Evolutionary conservation across 345 rosid species (phyloP), one percentile per base, ranked within the genome.

Genomic region (Aquilaria sinensis): DNA sequence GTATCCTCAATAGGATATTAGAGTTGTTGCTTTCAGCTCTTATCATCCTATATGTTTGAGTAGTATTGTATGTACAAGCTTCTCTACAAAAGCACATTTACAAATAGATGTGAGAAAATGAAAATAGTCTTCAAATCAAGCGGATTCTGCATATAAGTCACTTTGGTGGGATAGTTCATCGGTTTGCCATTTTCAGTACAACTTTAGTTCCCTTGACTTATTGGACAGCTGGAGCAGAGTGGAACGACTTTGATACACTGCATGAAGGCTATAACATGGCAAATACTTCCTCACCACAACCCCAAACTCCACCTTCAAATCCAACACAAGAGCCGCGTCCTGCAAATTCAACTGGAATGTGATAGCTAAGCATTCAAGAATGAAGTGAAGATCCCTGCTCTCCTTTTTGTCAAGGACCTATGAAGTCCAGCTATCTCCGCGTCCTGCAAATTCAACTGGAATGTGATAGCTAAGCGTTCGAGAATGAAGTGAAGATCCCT

Each of bases 241-340:
- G 90, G 90, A 73, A 71, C 56, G 80, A 78, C 16, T 73, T 82
- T 41, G 80, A 72, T 57, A 34, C 73, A 12, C 78, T 78, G 37
- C 63, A 70, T n/a, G 74, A 74, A 29, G 86, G 77, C 72, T 75
- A 67, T 52, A 31, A 49, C 64, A 62, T 73, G 57, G 66, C 69
- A 30, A 69, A 72, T 57, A 73, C 61, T 55, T 67, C 76, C 70
- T 72, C 75, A 9, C 77, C 81, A 10, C 73, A 41, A 53, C 79
- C 87, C 55, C 85, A 76, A 68, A 82, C 87, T 67, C 83, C 85
- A 16, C 82, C 89, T 32, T 11, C 76, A 11, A 74, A 68, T 63
- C 46, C 80, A 31, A 2, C 79, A 6, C 77, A 85, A 54, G 68
- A 55, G 15, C 78, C 80, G 1, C 23, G 43, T 12, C 47, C 77